Evolutionary conservation across 148 eudicot genomes (phyloP).

Genomic region (Camellia japonica): DNA sequence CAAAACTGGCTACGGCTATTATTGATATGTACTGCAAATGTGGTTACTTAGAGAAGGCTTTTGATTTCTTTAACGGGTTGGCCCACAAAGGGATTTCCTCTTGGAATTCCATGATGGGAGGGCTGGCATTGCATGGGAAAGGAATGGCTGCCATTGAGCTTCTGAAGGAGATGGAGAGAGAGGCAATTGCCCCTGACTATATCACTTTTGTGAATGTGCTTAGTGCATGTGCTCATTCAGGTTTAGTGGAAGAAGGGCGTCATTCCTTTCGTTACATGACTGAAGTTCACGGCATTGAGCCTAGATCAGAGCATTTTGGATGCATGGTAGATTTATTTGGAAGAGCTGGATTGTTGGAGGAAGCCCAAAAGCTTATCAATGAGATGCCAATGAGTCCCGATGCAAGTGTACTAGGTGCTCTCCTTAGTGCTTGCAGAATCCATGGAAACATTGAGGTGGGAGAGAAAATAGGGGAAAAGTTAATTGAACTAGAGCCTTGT

Average conservation of each 20-base stretch:
- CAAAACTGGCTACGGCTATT: conserved; percentile 54
- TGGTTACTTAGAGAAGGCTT: conserved; percentile 60
- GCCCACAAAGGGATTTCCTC: conserved; percentile 52
- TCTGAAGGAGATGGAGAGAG: conserved; percentile 54
- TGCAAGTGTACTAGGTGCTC: conserved; percentile 66
- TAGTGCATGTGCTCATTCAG: conserved; percentile 73
- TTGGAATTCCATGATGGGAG: conserved; percentile 82
- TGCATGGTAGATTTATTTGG: conserved; percentile 76
- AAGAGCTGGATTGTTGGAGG: conserved; percentile 59
- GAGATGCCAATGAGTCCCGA: conserved; percentile 61
- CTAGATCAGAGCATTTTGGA: conserved; percentile 61
- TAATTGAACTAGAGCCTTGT: conserved; percentile 57
- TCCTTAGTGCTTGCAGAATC: conserved; percentile 69
- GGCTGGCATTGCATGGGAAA: conserved; percentile 61
- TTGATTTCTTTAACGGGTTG: conserved; percentile 43
- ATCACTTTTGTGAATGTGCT: conserved; percentile 64
- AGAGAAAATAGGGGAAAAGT: conserved; percentile 48
- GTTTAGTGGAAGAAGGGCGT: conserved; percentile 53
- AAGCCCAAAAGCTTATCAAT: conserved; percentile 48
- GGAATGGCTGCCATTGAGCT: conserved; percentile 61
- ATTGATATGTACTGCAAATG: conserved; percentile 78
- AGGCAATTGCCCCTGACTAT: conserved; percentile 40
- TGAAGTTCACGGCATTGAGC: conserved; percentile 45
- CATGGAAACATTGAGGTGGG: conserved; percentile 56
- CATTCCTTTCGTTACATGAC: conserved; percentile 57